These are phyloP conservation scores for Solanum chacoense DNA, from an alignment of 305 asterid genomes.

Conservation along the genomic window DNA sequence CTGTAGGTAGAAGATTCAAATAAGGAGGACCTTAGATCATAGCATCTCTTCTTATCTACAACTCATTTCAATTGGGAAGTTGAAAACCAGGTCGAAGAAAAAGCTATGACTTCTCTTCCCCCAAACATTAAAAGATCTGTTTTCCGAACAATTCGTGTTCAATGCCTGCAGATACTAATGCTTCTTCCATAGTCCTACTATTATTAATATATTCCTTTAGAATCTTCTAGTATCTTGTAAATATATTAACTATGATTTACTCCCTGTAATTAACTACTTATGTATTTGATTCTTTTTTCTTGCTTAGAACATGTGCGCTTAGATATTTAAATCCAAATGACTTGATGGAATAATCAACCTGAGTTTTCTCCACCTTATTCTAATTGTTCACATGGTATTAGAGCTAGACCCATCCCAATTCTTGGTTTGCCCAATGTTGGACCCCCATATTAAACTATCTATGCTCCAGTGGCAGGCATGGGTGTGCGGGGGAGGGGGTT, in stretches of 20 bases:
- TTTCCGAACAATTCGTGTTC: not conserved
- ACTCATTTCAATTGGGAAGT: not conserved
- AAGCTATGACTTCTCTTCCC: not conserved
- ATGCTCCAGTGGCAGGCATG: not conserved
- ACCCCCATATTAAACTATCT: not conserved
- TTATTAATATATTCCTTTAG: not conserved
- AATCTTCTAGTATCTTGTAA: not conserved
- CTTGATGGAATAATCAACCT: not conserved
- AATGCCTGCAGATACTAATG: not conserved
- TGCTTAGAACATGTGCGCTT: not conserved
- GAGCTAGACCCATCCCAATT: not conserved
- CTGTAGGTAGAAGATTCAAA: not conserved
- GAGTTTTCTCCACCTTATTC: not conserved
- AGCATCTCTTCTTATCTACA: not conserved
- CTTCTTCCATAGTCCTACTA: not conserved
- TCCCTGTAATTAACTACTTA: not conserved
- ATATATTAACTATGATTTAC: not conserved
- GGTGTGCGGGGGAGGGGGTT: not conserved
- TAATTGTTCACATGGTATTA: not conserved
- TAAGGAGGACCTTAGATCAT: not conserved
- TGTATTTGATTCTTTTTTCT: not conserved
- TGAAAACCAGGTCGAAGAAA: not conserved
- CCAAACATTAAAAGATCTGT: not conserved
- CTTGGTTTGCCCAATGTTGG: not conserved
- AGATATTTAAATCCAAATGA: not conserved